These are phyloP conservation scores for Scortechinia acanthostroma DNA, from an alignment of 2,329 filamentous ascomycete species.

Conservation along the genomic window DNA sequence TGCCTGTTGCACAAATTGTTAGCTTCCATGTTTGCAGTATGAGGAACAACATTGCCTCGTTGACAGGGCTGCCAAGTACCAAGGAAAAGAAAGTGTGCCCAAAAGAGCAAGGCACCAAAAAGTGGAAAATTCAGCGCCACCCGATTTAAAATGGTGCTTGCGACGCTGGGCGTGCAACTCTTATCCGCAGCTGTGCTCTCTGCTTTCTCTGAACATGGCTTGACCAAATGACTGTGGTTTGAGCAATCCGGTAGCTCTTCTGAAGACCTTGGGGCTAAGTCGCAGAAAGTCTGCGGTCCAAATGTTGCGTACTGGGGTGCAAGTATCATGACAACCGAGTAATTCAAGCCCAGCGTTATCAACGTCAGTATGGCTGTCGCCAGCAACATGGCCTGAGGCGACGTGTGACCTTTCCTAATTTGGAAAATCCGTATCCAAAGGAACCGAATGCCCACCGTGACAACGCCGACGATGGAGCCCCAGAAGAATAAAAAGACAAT, in stretches of 20 bases:
- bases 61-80: constrained; percentile 20
- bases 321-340: constrained; percentile 85
- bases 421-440: constrained; percentile 91
- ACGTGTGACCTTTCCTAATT: constrained; percentile 80
- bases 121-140: constrained; percentile 91
- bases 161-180: constrained; percentile 84
- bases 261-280: constrained; percentile 54
- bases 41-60: neutral
- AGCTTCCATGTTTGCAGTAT: neutral
- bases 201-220: constrained; percentile 73
- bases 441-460: constrained; percentile 85
- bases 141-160: constrained; percentile 87
- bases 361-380: constrained; percentile 85
- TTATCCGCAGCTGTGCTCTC: constrained; percentile 64
- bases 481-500: constrained; percentile 82
- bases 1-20: constrained; percentile 9
- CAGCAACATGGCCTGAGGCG: constrained; percentile 84
- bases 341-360: constrained; percentile 86
- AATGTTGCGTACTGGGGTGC: constrained; percentile 92
- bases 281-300: constrained; percentile 89
- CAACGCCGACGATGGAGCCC: constrained; percentile 79
- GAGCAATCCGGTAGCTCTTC: constrained; percentile 71
- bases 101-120: constrained; percentile 88
- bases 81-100: constrained; percentile 90
- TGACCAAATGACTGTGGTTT: constrained; percentile 63